Evolutionary conservation across 805 yeast species (phyloP), one percentile per base, ranked within the genome.

Genomic region (Kuraishia floccosa): DNA sequence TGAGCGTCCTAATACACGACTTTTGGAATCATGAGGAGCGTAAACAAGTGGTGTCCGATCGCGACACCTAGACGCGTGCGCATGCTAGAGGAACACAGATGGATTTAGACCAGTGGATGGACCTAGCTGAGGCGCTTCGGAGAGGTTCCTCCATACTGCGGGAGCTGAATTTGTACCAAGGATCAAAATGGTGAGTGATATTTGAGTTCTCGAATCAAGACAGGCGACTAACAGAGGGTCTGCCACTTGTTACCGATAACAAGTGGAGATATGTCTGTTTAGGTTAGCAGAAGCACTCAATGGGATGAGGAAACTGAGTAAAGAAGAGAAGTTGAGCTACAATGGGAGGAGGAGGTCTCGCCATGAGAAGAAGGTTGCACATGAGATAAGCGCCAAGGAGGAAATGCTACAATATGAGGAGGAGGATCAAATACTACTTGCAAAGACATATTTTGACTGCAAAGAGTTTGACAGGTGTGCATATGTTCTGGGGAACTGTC

Each of bases 381-480:
- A 10, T 5, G 8, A 7, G 15, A 18, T 26, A 18, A 26, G 12
- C 17, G 20, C 22, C 10, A 41, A 44, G n/a, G 47, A 43, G 14
- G 47, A 44, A 30, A 38, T 43, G 21, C 29, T 42, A 5, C 45
- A 41, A 25, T 49, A 47, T 21, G 24, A 46, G 30, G 75, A 73
- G 34, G 44, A 50, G 30, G 65, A 68, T 35, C 54, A 56, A 35
- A 54, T 80, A 17, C 39, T 70, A 11, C 57, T 84, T 17, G 96
- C 89, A 1, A 71, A 73, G 32, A 51, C 81, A 1, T 76, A 81
- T 46, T 84, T 89, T 59, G 79, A 74, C 44, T 74, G 84, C 45
- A 76, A 80, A 43, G 97, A 91, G 52, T 89, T 77, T 47, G 89
- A 78, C 35, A 56, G 97, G 17, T 81, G 87, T 34, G 72, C 80